These are phyloP conservation scores for Pseudonectria buxi DNA, from an alignment of 2,329 filamentous ascomycete genomes.

Conservation along the genomic window DNA sequence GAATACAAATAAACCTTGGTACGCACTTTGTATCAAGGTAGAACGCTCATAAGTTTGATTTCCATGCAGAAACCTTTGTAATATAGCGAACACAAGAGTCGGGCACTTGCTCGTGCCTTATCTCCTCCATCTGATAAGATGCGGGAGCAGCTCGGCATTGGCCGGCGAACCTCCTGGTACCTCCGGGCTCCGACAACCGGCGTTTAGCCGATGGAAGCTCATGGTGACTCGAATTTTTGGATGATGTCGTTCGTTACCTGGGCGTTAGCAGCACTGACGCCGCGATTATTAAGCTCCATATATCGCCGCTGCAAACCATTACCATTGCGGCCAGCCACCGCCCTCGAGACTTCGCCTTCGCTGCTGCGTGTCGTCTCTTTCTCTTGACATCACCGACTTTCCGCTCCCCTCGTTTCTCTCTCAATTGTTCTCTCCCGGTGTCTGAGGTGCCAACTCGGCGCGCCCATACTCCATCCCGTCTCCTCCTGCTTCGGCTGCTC, in stretches of 20 bases:
- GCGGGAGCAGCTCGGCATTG: slow-evolving; percentile 9
- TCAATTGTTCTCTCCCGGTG: slow-evolving; percentile 6
- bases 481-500: slow-evolving; percentile 5
- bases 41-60: too few relatives aligned
- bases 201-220: slow-evolving; percentile 26
- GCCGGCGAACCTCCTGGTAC: slow-evolving; percentile 1
- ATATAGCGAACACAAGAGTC: too few relatives aligned
- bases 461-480: slow-evolving; percentile 11
- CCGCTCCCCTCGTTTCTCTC: slow-evolving; percentile 6
- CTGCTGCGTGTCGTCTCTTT: slow-evolving; percentile 3
- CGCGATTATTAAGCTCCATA: slow-evolving; percentile 28
- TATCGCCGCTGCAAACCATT: slow-evolving; percentile 24
- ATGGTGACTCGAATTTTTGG: slow-evolving; percentile 23
- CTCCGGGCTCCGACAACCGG: slow-evolving; percentile 11
- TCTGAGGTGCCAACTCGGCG: slow-evolving; percentile 11
- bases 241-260: slow-evolving; percentile 24
- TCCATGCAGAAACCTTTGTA: too few relatives aligned
- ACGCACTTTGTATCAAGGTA: too few relatives aligned
- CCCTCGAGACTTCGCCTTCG: slow-evolving; percentile 8
- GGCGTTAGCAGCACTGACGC: slow-evolving; percentile 19
- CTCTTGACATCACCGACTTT: slow-evolving; percentile 1
- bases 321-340: slow-evolving; percentile 19
- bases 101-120: too few relatives aligned
- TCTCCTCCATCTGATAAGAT: slow-evolving; percentile 14
- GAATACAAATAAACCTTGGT: too few relatives aligned